Evolutionary conservation across 495 filamentous ascomycete species (phyloP), one percentile per base, ranked within the genome.

Genomic region (Penicillium longicatenatum): DNA sequence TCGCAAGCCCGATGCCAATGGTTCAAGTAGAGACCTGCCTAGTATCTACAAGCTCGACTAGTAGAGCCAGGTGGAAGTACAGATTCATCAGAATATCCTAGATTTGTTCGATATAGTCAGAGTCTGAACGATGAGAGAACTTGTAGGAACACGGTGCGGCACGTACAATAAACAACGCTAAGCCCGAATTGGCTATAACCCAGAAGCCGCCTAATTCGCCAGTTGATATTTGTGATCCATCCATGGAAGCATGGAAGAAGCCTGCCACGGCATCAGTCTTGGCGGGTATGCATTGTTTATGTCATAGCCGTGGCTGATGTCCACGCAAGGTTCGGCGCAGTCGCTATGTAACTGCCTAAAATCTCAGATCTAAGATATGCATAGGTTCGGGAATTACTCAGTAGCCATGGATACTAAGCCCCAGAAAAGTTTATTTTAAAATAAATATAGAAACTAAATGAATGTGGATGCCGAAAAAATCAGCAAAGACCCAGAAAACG

Each of bases 401-500:
- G 42, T 45, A 22, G 19, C 33, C 33, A 52, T 24, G 37, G 50
- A 52, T 42, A 53, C 22, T 43, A n/a, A 19, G 37, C 45, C 51
- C 50, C 42, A 50, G 50, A 62, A 50, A 62, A 57, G 49, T 33
- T 57, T 33, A 64, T 61, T 7, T 61, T 37, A 4, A 50, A 4
- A 30, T 54, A 59, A 63, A 58, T 59, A 58, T 59, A 67, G 54
- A 60, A 64, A 50, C 46, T 0, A 47, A n/a, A 50, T 22, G 26
- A 16, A 44, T 29, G 17, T 51, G 29, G 48, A 17, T 30, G 39
- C 33, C 26, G 24, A 48, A 30, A 48, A 48, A 29, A 22, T 39
- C 51, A 26, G n/a, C 22, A 21, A 14, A 31, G 35, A 37, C 17
- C 19, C 35, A 41, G 44, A 46, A 26, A 26, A 26, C 20, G 16